Base-by-base conservation (phyloP, 2,329 filamentous ascomycete species). In the Fusarium agapanthi region DNA sequence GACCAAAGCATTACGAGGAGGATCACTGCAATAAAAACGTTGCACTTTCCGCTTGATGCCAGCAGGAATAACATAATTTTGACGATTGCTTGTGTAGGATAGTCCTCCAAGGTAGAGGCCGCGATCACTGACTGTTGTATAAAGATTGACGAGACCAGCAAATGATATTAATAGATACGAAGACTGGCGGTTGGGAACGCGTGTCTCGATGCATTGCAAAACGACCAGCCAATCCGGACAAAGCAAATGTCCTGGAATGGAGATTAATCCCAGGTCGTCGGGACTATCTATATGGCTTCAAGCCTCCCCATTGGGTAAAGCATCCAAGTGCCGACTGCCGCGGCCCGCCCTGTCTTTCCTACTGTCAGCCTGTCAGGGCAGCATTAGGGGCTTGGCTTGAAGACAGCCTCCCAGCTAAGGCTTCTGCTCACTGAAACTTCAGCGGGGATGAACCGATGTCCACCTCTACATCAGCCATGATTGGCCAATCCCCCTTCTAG, bases 221-320 rank as follows among this genome's bases (percentile, higher is more conserved):
- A 24, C 20, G 26, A 61, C 38, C 51, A 67, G 50, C 71, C 71
- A 73, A 73, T 73, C 70, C 59, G 24, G 50, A 38, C 32, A 51
- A 34, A 64, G 71, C 40, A 61, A 59, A 41, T 51, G 48, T 48
- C 71, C 71, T 59, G 70, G 70, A 71, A 73, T 54, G 66, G 69
- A 57, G 72, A 72, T 51, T 65, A 24, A 59, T 67, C 44, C 69
- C 59, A 72, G 54, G 45, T 41, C 53, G 43, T 24, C 30, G 48
- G 61, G 37, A 54, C 47, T 50, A 43, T 57, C 58, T 48, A 56
- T 71, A 59, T 44, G 16, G 28, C n/a, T 37, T 65, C 7, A 9
- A 22, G 56, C 4, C n/a, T 37, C 26, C 22, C 22, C 24, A 73
- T 73, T 72, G 69, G 70, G 48, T 20, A 18, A 35, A 7, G 15